These are phyloP conservation scores for Eucalyptus coolabah DNA, from an alignment of 345 rosid species.

Conservation along the genomic window DNA sequence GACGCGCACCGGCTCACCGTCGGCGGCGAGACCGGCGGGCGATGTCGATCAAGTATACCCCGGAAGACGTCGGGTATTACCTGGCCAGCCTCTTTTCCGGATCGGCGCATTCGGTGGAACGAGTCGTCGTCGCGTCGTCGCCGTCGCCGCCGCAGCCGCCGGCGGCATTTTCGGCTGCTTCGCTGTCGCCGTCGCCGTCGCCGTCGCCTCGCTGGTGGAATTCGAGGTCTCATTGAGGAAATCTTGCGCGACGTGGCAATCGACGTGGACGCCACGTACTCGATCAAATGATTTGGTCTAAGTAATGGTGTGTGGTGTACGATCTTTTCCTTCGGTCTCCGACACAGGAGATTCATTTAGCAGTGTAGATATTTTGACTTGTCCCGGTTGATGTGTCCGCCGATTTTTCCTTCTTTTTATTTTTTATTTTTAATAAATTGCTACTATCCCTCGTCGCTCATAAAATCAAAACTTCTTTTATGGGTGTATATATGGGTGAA, in stretches of 20 bases:
- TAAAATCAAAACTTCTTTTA: background rate
- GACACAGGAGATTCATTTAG: background rate
- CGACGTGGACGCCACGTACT: background rate
- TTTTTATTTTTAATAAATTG: background rate
- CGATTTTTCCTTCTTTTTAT: background rate
- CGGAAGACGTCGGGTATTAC: conserved; percentile 51
- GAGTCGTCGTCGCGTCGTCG: background rate
- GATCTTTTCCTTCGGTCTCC: background rate
- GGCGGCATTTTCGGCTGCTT: background rate
- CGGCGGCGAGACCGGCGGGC: conserved; percentile 2
- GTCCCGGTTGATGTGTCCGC: background rate
- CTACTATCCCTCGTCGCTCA: background rate
- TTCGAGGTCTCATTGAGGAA: background rate
- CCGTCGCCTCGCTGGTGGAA: background rate
- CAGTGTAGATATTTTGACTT: background rate
- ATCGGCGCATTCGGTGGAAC: background rate
- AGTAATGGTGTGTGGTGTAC: background rate
- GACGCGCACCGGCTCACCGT: conserved; percentile 15
- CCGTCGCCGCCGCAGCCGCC: background rate
- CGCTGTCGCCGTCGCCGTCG: background rate
- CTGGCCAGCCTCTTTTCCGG: conserved; percentile 27
- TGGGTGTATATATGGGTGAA: background rate
- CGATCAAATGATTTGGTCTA: background rate
- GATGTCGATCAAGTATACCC: conserved; percentile 25
- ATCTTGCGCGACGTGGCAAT: background rate